Conservation (phyloP, 148 eudicot species). For the Chenopodium formosanum region DNA sequence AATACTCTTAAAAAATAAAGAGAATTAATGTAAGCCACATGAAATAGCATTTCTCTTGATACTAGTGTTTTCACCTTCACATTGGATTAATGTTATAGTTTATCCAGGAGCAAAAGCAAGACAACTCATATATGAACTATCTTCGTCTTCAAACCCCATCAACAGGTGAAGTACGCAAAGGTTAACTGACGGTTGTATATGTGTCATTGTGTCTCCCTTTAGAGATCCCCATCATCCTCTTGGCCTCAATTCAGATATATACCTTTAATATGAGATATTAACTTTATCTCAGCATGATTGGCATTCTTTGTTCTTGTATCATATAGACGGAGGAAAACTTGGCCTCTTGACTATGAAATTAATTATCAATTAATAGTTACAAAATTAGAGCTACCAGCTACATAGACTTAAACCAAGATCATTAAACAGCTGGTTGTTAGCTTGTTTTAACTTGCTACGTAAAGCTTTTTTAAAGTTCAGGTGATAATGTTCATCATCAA, state of each 20-base stretch:
- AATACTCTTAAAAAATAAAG: background rate
- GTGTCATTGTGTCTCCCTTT: background rate
- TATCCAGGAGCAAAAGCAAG: background rate
- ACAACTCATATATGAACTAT: background rate
- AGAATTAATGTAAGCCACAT: too few species aligned
- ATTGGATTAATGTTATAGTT: background rate
- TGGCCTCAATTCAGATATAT: background rate
- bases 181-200: background rate
- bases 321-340: background rate
- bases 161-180: background rate
- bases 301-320: background rate
- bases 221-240: background rate
- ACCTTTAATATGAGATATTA: background rate
- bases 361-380: too few species aligned
- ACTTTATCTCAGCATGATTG: background rate
- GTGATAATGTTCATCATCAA: too few species aligned
- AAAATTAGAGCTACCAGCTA: background rate
- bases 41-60: too few species aligned
- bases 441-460: background rate
- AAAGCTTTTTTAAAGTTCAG: too few species aligned
- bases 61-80: background rate
- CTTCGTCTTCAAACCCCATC: background rate
- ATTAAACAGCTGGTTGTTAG: too few species aligned
- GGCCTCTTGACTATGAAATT: background rate
- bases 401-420: background rate